phyloP scores from a whole-genome alignment of 495 filamentous ascomycete species.

The Penicillium psychrofluorescens region DNA sequence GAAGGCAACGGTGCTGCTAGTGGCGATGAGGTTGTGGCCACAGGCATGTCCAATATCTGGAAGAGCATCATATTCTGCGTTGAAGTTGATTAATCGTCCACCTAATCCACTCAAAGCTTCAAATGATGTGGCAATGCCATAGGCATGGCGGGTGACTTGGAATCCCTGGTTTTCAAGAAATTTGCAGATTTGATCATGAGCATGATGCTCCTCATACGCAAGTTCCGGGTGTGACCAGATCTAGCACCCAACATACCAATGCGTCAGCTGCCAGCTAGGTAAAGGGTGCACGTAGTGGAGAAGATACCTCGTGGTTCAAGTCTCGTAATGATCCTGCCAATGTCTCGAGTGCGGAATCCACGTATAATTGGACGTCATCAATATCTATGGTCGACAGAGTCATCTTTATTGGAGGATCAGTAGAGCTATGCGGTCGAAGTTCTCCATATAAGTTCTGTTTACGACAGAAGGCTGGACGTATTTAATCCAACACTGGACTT shows the following conservation, averaged over 20 bases:
- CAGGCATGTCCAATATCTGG: constrained; percentile 59
- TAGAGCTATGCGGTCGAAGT: no score
- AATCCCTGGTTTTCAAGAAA: constrained; percentile 51
- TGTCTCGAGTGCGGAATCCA: constrained; percentile 17
- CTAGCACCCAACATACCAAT: constrained; percentile 6
- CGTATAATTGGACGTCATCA: constrained; percentile 19
- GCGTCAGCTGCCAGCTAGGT: neutral
- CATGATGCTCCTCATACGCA: constrained; percentile 47
- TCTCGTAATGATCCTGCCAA: constrained; percentile 20
- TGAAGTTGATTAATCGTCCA: constrained; percentile 37
- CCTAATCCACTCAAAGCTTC: constrained; percentile 29
- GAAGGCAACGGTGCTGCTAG: constrained; percentile 50
- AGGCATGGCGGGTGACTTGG: constrained; percentile 47
- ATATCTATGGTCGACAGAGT: constrained; percentile 9
- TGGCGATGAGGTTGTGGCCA: constrained; percentile 65
- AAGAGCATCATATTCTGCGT: constrained; percentile 49
- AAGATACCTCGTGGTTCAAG: constrained; percentile 18
- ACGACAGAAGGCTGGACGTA: neutral
- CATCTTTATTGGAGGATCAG: constrained; percentile 6
- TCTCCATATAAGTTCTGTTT: no score
- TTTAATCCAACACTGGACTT: neutral
- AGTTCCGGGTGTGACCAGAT: constrained; percentile 58
- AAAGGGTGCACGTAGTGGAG: no score
- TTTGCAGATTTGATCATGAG: constrained; percentile 49
- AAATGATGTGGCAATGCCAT: constrained; percentile 33